Evolutionary conservation across 805 yeast genomes (phyloP).

Genomic region (Naumovozyma baii): DNA sequence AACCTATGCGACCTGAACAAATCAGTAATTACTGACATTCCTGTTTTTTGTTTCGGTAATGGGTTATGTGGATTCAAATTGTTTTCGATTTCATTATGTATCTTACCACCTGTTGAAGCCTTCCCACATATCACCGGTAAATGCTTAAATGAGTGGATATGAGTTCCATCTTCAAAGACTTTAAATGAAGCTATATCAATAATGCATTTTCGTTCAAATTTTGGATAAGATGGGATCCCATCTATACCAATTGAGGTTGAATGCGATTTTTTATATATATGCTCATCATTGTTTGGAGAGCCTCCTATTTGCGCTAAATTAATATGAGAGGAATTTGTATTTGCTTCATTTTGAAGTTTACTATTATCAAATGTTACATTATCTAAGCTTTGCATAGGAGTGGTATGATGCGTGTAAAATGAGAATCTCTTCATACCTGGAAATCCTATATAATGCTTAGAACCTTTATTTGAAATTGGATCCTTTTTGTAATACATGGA

Average conservation of each 20-base stretch:
- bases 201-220: slow-evolving; percentile 6
- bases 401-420: background rate
- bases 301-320: background rate
- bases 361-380: background rate
- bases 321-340: background rate
- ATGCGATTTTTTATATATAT: background rate
- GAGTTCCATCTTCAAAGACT: slow-evolving; percentile 21
- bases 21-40: slow-evolving; percentile 14
- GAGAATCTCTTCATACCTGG: background rate
- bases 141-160: slow-evolving; percentile 20
- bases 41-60: slow-evolving; percentile 11
- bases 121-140: slow-evolving; percentile 10
- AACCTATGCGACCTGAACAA: slow-evolving; percentile 18
- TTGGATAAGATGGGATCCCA: background rate
- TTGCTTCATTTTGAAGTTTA: background rate
- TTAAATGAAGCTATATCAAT: slow-evolving; percentile 17
- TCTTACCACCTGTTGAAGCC: background rate
- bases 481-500: background rate
- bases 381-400: background rate
- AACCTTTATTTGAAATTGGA: background rate
- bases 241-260: background rate
- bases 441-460: background rate
- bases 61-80: slow-evolving; percentile 1
- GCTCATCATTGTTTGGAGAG: background rate
- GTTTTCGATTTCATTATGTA: background rate